A percentile compares a stretch with the other conserved stretches of the same genome.
phyloP scores from a whole-genome alignment of 345 rosid species.

The Boechera retrofracta region DNA sequence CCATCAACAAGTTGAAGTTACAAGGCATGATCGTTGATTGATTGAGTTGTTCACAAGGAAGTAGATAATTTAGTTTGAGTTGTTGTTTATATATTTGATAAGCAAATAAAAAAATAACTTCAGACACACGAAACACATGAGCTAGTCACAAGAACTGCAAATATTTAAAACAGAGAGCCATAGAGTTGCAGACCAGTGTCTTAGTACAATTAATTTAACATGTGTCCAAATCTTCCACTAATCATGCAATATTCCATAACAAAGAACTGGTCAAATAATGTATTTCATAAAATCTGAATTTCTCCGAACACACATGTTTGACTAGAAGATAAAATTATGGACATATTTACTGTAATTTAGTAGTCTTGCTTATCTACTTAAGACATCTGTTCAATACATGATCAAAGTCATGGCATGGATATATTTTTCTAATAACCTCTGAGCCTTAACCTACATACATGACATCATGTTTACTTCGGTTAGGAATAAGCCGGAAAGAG shows the following conservation, averaged over 20 bases:
- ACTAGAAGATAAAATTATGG: not conserved
- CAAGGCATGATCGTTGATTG: conserved; percentile 16
- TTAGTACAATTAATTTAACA: conserved; percentile 19
- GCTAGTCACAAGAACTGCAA: conserved; percentile 5
- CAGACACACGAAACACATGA: not conserved
- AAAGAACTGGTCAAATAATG: not conserved
- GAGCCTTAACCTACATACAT: too few species aligned
- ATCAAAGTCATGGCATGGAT: not conserved
- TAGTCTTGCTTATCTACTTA: conserved; percentile 4
- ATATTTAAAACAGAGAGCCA: conserved; percentile 9
- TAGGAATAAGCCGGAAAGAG: not conserved
- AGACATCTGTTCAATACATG: conserved; percentile 17
- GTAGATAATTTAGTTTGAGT: not conserved
- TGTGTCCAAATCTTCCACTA: conserved; percentile 15
- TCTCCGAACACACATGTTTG: not conserved
- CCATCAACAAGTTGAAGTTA: not conserved
- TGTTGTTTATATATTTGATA: not conserved
- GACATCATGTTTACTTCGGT: not conserved
- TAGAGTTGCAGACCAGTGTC: not conserved
- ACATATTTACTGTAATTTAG: not conserved
- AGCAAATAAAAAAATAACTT: not conserved
- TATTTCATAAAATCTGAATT: not conserved
- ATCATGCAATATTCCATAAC: not conserved
- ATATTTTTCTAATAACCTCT: not conserved
- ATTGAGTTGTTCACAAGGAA: not conserved